phyloP scores from a whole-genome alignment of 2,329 filamentous ascomycete species.

The Colletotrichum eleusines region DNA sequence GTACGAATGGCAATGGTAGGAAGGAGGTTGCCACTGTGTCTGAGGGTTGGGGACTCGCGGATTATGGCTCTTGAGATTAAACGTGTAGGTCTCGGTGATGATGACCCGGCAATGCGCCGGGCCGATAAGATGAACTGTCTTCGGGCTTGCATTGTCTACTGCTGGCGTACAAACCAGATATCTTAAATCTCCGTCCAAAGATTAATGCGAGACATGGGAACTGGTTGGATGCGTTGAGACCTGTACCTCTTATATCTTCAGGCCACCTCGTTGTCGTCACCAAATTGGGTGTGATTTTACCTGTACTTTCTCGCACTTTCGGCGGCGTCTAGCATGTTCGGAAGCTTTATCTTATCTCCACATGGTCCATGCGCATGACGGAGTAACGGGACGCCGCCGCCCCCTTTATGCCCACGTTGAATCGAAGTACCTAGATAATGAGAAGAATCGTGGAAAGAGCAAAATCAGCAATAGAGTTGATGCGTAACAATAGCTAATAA shows the following conservation, averaged over 20 bases:
- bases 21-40: slow-evolving; percentile 47
- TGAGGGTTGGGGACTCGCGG: slow-evolving; percentile 20
- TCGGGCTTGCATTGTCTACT: slow-evolving; percentile 56
- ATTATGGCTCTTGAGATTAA: slow-evolving; percentile 32
- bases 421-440: background rate
- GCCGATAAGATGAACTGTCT: slow-evolving; percentile 55
- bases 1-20: slow-evolving; percentile 59
- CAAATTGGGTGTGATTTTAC: slow-evolving; percentile 34
- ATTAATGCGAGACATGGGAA: background rate
- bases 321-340: slow-evolving; percentile 38
- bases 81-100: slow-evolving; percentile 47
- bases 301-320: slow-evolving; percentile 58
- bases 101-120: slow-evolving; percentile 52
- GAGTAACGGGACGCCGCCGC: background rate
- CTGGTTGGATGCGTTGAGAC: background rate
- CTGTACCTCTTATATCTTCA: slow-evolving; percentile 17
- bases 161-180: slow-evolving; percentile 4
- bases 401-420: background rate
- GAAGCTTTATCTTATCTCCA: slow-evolving; percentile 50
- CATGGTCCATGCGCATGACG: slow-evolving; percentile 46
- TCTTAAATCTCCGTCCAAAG: background rate
- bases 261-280: slow-evolving; percentile 1
- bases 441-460: background rate
- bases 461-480: background rate
- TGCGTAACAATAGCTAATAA: background rate